Evolutionary conservation across 2,329 filamentous ascomycete species (phyloP).

Genomic region (Alternaria sp.): DNA sequence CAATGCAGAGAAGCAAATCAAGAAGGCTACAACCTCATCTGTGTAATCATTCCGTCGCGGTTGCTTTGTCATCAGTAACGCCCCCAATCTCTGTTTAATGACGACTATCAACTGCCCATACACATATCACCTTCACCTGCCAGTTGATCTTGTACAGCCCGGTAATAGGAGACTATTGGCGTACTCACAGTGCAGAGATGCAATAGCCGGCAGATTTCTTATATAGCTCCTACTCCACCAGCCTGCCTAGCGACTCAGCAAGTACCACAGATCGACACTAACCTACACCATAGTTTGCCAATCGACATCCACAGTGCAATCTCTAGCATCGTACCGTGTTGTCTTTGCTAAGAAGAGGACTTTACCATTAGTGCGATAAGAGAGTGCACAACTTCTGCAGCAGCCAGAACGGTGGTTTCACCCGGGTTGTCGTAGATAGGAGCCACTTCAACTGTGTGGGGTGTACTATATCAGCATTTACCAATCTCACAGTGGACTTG

Average conservation of each 20-base stretch:
- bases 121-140: background rate
- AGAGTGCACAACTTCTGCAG: conserved; percentile 63
- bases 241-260: background rate
- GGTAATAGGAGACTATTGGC: background rate
- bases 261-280: background rate
- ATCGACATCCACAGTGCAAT: background rate
- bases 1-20: background rate
- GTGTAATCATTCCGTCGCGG: background rate
- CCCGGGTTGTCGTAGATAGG: conserved; percentile 69
- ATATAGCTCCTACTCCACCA: background rate
- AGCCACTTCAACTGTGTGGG: conserved; percentile 63
- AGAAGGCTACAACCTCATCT: background rate
- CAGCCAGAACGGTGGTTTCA: conserved; percentile 64
- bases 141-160: background rate
- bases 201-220: background rate
- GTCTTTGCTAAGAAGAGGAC: conserved; percentile 41
- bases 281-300: background rate
- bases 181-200: background rate
- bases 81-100: background rate
- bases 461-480: conserved; percentile 8
- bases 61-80: too few relatives aligned
- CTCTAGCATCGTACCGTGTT: background rate
- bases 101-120: background rate
- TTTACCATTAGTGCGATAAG: conserved; percentile 59
- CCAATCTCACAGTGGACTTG: background rate